Evolutionary conservation across 2,329 filamentous ascomycete species (phyloP), one percentile per base, ranked within the genome.

Genomic region (Drechslera avenae): DNA sequence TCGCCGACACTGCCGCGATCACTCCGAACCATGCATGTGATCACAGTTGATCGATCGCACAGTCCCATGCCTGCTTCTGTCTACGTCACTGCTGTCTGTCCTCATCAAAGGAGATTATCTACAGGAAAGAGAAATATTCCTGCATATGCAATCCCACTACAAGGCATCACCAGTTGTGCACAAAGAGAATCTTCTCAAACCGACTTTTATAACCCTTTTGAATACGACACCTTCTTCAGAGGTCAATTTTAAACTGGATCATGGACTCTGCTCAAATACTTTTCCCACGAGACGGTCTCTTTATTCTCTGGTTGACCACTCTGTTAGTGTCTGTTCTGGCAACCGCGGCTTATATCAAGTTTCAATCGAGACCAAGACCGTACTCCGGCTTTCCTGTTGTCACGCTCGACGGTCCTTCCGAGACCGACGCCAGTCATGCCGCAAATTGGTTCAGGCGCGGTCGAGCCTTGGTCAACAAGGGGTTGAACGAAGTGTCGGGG

Each of bases 381-480:
- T 30, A 40, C 37, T 40, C 37, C 37, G 23, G 37, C 37, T 40
- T 40, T 40, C 37, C 37, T 40, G 14, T 40, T 31, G 37, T 40
- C 21, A 40, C 23, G 37, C 37, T 40, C 37, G 23, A 30, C 23
- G 37, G 37, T 17, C 21, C 37, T 40, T 40, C 37, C 23, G 37
- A 31, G n/a, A 40, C n/a, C 13, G 9, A 30, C 13, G 21, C 37
- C 23, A 30, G 23, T 40, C 37, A 40, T 40, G 37, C 37, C 37
- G 37, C 37, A 17, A 40, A 40, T 40, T 40, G 37, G 37, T 40
- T 40, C 37, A 40, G 37, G 13, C 37, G 37, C 23, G 37, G 37
- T 30, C 37, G 37, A 40, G 37, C 37, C 23, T 40, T 40, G 37
- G 37, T 30, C 37, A 30, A 30, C 23, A 40, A 40, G 23, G 37